phyloP scores from a whole-genome alignment of 768 basidiomycete species.

The Boletus pseudopeckii region DNA sequence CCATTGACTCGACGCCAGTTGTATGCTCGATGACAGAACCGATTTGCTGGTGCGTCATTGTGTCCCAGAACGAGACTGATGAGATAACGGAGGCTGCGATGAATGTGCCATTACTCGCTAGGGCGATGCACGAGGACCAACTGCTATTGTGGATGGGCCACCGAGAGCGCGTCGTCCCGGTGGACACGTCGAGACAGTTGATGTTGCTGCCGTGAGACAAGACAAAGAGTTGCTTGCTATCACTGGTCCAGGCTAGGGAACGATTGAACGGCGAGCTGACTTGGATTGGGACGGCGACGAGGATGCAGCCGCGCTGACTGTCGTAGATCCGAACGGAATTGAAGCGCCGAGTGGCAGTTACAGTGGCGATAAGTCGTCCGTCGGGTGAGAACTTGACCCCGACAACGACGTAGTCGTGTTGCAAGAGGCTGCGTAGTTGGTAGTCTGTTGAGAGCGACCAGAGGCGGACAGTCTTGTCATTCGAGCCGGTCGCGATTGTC shows the following conservation, averaged over 20 bases:
- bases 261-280: background rate
- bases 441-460: no score
- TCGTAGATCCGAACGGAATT: no score
- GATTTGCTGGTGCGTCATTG: background rate
- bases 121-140: background rate
- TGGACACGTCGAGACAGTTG: background rate
- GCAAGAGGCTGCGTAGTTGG: no score
- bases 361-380: no score
- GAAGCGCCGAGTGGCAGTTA: no score
- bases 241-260: constrained; percentile 8
- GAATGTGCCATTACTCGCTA: background rate
- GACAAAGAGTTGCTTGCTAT: constrained; percentile 7
- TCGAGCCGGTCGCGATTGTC: background rate
- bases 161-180: background rate
- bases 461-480: background rate
- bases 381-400: no score
- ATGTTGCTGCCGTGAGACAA: background rate
- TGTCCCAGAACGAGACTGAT: constrained; percentile 12
- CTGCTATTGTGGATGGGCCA: background rate
- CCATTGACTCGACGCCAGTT: background rate
- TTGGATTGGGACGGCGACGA: background rate
- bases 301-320: no score
- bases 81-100: constrained; percentile 3
- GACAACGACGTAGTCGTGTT: background rate
- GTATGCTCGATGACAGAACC: background rate